These are phyloP conservation scores for Dalbergia cochinchinensis DNA, from an alignment of 306 rosid species.

Conservation along the genomic window DNA sequence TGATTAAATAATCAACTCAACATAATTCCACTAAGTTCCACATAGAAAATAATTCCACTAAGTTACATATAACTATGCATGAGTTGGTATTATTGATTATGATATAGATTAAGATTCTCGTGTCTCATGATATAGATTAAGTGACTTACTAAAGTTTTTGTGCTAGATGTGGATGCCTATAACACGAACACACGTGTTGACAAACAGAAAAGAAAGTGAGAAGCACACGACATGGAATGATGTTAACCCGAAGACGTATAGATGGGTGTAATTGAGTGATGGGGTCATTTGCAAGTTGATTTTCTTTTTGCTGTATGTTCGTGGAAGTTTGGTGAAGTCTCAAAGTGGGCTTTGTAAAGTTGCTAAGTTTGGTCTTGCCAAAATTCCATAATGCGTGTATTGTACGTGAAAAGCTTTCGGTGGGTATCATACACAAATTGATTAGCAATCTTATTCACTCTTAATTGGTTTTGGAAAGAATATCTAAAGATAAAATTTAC, in stretches of 20 bases:
- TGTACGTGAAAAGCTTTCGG: slow-evolving; percentile 24
- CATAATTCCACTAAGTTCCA: background rate
- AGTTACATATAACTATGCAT: slow-evolving; percentile 7
- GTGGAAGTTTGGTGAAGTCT: slow-evolving; percentile 45
- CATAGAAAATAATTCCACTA: background rate
- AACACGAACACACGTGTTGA: slow-evolving; percentile 49
- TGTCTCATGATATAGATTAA: background rate
- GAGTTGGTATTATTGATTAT: background rate
- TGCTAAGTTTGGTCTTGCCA: slow-evolving; percentile 9
- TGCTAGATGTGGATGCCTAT: slow-evolving; percentile 32
- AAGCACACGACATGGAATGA: slow-evolving; percentile 41
- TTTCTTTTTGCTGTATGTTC: slow-evolving; percentile 19
- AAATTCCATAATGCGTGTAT: slow-evolving; percentile 35
- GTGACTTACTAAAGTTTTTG: slow-evolving; percentile 31
- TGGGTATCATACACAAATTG: background rate
- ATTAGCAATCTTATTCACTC: background rate
- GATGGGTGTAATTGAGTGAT: slow-evolving; percentile 33
- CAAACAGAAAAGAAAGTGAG: slow-evolving; percentile 38
- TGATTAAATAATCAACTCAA: slow-evolving; percentile 7
- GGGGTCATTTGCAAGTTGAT: slow-evolving; percentile 36
- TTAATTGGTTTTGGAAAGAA: background rate
- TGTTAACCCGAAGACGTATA: slow-evolving; percentile 36
- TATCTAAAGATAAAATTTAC: background rate
- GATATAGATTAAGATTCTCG: slow-evolving; percentile 21
- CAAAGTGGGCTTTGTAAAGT: slow-evolving; percentile 33